Evolutionary conservation across 2,329 filamentous ascomycete species (phyloP), one percentile per base, ranked within the genome.

Genomic region (Gremmenia infestans): DNA sequence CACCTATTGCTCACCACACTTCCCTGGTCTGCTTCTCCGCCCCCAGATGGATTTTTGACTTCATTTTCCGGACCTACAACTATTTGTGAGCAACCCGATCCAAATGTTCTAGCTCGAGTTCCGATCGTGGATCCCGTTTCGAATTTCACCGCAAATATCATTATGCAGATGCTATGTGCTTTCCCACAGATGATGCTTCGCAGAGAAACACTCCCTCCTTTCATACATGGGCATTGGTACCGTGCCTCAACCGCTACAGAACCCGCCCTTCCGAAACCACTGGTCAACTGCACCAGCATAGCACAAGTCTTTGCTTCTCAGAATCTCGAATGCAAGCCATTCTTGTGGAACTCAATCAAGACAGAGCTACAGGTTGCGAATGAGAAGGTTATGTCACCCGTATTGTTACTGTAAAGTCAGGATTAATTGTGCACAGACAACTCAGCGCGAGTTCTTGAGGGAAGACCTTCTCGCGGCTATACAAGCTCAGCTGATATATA

Each of bases 211-310:
- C 59, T 67, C 32, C 64, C 65, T 35, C 61, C 56, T 19, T 65
- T 65, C 47, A 65, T 67, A 25, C 63, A 67, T 54, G 59, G 57
- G 39, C 50, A 50, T 9, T 53, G 50, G 55, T 23, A 43, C 17
- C 40, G 40, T n/a, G 9, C 14, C 19, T 3, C 40, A 43, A 22
- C 9, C 17, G 40, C 17, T 53, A 25, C 8, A 9, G 35, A 12
- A 28, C 15, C 40, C 15, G 12, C 15, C 25, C 32, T 47, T 14
- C 59, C 61, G 9, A 48, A 51, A 28, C 46, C 61, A 23, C 49
- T 67, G 19, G 52, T 50, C 15, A 63, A 32, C 11, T 67, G 65
- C 35, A 66, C 65, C 60, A 54, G 58, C 17, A 63, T 67, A 39
- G 61, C 64, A 17, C 60, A 65, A 35, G 57, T 65, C 36, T 66